Percentiles rank a stretch among this genome's conserved stretches.
phyloP scores from a whole-genome alignment of 1,284 basidiomycete species.

The Boletus semigastroideus region DNA sequence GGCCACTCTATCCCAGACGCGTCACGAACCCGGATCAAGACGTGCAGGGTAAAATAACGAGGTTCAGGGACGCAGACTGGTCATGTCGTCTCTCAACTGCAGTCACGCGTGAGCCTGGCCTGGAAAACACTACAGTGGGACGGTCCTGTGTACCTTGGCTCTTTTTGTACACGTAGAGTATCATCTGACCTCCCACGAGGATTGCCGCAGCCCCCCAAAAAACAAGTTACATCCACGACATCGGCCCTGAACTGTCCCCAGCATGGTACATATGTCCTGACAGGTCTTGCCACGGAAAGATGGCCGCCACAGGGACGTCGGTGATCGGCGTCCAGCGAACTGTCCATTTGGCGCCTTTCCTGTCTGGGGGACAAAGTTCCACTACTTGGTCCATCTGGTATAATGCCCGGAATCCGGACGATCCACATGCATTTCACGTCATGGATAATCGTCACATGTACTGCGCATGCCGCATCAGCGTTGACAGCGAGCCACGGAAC shows the following conservation, averaged over 20 bases:
- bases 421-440: not conserved
- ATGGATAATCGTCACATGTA: not conserved
- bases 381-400: not conserved
- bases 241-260: conserved; percentile 8
- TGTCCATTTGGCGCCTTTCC: conserved; percentile 1
- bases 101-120: no score
- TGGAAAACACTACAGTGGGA: no score
- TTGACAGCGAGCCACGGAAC: not conserved
- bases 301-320: not conserved
- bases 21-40: conserved; percentile 14
- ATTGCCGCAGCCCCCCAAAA: not conserved
- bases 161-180: no score
- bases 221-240: not conserved
- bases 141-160: not conserved
- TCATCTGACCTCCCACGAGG: conserved; percentile 21
- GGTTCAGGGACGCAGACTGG: conserved; percentile 10
- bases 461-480: not conserved
- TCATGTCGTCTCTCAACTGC: not conserved
- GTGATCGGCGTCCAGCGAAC: conserved; percentile 6
- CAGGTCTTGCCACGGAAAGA: not conserved
- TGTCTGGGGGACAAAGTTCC: conserved; percentile 8
- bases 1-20: not conserved
- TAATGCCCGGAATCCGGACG: conserved; percentile 8
- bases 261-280: not conserved
- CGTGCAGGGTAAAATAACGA: conserved; percentile 3